phyloP scores from a whole-genome alignment of 208 protist genomes.

The Acanthamoeba lenticulata region DNA sequence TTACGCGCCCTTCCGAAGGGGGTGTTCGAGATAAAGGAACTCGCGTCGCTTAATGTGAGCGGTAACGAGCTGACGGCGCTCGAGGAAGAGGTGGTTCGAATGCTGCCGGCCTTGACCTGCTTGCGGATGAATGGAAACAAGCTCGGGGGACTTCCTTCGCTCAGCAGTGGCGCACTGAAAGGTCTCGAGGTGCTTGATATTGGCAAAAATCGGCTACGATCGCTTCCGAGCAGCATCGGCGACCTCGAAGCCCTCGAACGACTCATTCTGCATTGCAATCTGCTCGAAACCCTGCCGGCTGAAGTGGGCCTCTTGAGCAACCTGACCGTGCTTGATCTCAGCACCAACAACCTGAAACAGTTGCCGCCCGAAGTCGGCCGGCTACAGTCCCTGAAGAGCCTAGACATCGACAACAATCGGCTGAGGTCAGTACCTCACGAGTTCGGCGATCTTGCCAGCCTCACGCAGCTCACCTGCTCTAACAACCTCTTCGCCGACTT shows the following conservation, averaged over 20 bases:
- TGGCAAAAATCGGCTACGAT: slow-evolving; percentile 49
- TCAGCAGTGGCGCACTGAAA: not conserved
- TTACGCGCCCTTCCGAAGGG: not conserved
- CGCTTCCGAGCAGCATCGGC: not conserved
- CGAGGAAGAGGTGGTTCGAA: not conserved
- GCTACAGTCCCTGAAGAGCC: slow-evolving; percentile 16
- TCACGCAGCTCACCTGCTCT: slow-evolving; percentile 66
- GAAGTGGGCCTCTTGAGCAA: slow-evolving; percentile 7
- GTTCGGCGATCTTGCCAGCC: slow-evolving; percentile 34
- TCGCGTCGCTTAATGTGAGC: slow-evolving; percentile 52
- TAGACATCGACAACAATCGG: slow-evolving; percentile 68
- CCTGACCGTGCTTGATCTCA: slow-evolving; percentile 64
- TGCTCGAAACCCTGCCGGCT: slow-evolving; percentile 30
- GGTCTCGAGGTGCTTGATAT: slow-evolving; percentile 25
- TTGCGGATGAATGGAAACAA: slow-evolving; percentile 57
- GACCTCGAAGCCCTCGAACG: not conserved
- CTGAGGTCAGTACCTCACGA: slow-evolving; percentile 24
- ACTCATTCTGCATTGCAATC: slow-evolving; percentile 60
- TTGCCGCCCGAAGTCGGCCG: slow-evolving; percentile 33
- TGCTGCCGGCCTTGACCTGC: slow-evolving; percentile 20
- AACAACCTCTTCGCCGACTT: slow-evolving; percentile 62
- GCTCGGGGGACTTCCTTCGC: not conserved
- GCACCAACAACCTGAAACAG: slow-evolving; percentile 65
- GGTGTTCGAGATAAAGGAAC: slow-evolving; percentile 51
- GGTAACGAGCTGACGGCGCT: slow-evolving; percentile 47